phyloP scores from a whole-genome alignment of 345 rosid genomes.

The Clausena lansium region DNA sequence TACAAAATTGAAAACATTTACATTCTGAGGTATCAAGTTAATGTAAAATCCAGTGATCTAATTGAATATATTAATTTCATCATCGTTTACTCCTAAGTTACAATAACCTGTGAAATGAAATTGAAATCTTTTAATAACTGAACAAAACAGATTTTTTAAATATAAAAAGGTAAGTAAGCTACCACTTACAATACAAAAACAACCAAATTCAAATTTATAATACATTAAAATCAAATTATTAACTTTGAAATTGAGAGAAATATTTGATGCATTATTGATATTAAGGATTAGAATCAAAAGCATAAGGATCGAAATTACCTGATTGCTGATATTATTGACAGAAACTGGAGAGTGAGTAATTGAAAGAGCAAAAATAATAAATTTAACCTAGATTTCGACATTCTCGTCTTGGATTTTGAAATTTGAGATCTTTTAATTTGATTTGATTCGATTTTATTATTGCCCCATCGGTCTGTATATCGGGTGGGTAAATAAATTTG shows the following conservation, averaged over 20 bases:
- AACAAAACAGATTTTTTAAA: neutral
- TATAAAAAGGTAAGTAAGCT: neutral
- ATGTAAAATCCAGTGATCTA: neutral
- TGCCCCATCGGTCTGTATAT: neutral
- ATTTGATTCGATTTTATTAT: neutral
- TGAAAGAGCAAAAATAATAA: conserved; percentile 30
- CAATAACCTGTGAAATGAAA: neutral
- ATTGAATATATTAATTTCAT: neutral
- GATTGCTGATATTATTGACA: conserved; percentile 38
- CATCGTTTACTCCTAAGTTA: too few relatives aligned
- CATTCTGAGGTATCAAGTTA: neutral
- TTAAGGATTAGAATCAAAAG: neutral
- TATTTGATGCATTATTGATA: neutral
- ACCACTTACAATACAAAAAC: neutral
- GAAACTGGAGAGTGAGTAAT: conserved; percentile 31
- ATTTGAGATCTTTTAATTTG: neutral
- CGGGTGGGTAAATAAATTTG: too few relatives aligned
- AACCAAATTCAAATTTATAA: neutral
- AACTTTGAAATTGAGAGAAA: too few relatives aligned
- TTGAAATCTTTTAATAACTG: neutral
- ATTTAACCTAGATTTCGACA: conserved; percentile 39
- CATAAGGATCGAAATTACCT: conserved; percentile 31
- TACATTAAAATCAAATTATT: neutral
- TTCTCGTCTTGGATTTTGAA: conserved; percentile 17
- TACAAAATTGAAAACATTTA: neutral